Conservation (phyloP, 768 basidiomycete genomes). For the Daedalea quercina region DNA sequence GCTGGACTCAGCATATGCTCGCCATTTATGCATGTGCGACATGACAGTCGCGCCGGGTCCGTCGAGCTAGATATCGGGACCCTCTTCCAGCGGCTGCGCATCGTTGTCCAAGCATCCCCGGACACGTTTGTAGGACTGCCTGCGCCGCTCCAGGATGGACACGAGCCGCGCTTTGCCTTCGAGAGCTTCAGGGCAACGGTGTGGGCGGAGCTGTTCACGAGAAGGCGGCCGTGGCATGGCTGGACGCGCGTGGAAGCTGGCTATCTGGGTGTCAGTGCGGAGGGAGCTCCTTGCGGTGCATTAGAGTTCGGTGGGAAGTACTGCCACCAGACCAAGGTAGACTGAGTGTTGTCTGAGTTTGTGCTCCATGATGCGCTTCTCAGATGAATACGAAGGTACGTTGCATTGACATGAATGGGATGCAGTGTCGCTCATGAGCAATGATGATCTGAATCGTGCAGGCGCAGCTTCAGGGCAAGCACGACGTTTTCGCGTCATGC, state of each 20-base stretch:
- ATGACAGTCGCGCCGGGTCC: slow-evolving; percentile 11
- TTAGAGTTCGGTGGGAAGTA: slow-evolving; percentile 16
- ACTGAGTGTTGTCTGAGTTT: neutral
- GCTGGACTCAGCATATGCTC: slow-evolving; percentile 9
- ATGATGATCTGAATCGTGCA: too few species aligned
- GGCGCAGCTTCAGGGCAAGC: too few species aligned
- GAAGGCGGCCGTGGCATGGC: slow-evolving; percentile 15
- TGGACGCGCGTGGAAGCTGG: slow-evolving; percentile 19
- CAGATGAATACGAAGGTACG: neutral
- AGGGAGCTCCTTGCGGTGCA: slow-evolving; percentile 13
- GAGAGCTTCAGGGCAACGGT: slow-evolving; percentile 18
- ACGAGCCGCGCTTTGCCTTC: slow-evolving; percentile 15
- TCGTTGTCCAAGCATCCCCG: slow-evolving; percentile 11
- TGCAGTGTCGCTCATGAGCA: too few species aligned
- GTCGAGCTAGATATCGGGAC: slow-evolving; percentile 12
- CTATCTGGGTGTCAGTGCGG: slow-evolving; percentile 4
- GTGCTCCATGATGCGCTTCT: neutral
- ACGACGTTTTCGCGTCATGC: neutral
- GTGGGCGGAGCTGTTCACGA: slow-evolving; percentile 7
- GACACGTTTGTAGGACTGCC: slow-evolving; percentile 17
- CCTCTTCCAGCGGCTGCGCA: slow-evolving; percentile 10
- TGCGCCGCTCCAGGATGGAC: slow-evolving; percentile 17
- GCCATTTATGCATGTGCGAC: slow-evolving; percentile 14
- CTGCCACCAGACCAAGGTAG: slow-evolving; percentile 1
- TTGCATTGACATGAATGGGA: neutral